These are phyloP conservation scores for Exophiala bonariae DNA, from an alignment of 2,329 filamentous ascomycete genomes.

Conservation along the genomic window DNA sequence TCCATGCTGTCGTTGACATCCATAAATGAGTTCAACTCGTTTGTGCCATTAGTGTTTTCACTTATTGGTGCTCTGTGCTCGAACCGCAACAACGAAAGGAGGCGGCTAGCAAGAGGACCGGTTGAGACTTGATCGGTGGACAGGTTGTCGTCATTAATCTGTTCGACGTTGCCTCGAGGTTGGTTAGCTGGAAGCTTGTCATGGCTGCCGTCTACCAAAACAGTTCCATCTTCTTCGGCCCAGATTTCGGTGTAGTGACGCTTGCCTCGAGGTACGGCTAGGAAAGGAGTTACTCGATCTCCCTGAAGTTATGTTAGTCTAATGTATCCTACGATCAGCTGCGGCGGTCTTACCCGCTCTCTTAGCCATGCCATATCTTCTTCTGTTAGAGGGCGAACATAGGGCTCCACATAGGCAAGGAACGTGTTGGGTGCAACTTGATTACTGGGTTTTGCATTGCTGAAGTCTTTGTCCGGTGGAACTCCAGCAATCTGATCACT, in stretches of 20 bases:
- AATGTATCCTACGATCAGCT: no score
- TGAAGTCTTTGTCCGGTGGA: slow-evolving; percentile 93
- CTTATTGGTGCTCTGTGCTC: slow-evolving; percentile 56
- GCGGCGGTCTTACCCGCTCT: slow-evolving; percentile 66
- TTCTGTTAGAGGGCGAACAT: slow-evolving; percentile 83
- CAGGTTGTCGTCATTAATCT: slow-evolving; percentile 80
- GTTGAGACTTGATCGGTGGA: slow-evolving; percentile 88
- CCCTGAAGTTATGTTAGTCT: slow-evolving; percentile 48
- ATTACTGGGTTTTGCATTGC: slow-evolving; percentile 85
- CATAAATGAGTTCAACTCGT: slow-evolving; percentile 49
- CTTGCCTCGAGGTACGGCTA: slow-evolving; percentile 81
- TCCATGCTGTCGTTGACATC: slow-evolving; percentile 48
- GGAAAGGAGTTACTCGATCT: slow-evolving; percentile 78
- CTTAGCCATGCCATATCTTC: slow-evolving; percentile 92
- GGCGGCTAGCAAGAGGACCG: slow-evolving; percentile 78
- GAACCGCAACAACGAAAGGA: slow-evolving; percentile 78
- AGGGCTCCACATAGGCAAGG: slow-evolving; percentile 87
- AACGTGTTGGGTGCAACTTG: slow-evolving; percentile 95
- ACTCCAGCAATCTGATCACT: slow-evolving; percentile 82
- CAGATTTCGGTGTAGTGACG: slow-evolving; percentile 86
- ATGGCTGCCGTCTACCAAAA: slow-evolving; percentile 68
- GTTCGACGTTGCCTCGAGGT: slow-evolving; percentile 79
- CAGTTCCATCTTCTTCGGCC: slow-evolving; percentile 87
- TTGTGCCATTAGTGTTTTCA: slow-evolving; percentile 59
- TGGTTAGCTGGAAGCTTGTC: slow-evolving; percentile 77